A percentile compares a stretch with the other conserved stretches of the same genome.
These are phyloP conservation scores for Phaseolus lunatus DNA, from an alignment of 306 rosid species.

Conservation along the genomic window DNA sequence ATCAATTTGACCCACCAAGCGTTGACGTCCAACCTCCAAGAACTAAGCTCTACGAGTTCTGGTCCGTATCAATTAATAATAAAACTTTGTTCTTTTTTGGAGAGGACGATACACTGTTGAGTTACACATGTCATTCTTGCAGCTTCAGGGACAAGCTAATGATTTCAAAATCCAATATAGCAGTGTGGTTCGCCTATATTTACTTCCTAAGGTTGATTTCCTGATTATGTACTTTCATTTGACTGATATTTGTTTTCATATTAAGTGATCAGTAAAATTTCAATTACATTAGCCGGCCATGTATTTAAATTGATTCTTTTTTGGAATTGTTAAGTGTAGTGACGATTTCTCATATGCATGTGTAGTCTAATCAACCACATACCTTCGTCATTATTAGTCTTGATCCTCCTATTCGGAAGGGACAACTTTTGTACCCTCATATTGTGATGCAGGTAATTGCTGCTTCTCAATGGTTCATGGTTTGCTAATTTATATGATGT, in stretches of 20 bases:
- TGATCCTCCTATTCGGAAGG: constrained; percentile 99
- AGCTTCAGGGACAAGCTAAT: constrained; percentile 97
- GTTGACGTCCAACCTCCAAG: no score
- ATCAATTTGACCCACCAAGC: no score
- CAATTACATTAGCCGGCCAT: not conserved
- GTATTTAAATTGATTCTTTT: constrained; percentile 35
- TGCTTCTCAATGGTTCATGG: constrained; percentile 33
- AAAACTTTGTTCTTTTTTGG: constrained; percentile 44
- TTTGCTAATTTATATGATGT: constrained; percentile 27
- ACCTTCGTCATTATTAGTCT: constrained; percentile 91
- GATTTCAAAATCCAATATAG: constrained; percentile 98
- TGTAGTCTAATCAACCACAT: constrained; percentile 97
- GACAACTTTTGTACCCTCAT: constrained; percentile 96
- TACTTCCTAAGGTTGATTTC: constrained; percentile 89
- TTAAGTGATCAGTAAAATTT: not conserved
- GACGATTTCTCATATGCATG: constrained; percentile 44
- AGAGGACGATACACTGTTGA: constrained; percentile 99
- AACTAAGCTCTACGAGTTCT: constrained; percentile 22
- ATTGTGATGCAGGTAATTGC: constrained; percentile 92
- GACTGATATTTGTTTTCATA: constrained; percentile 12
- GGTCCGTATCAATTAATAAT: constrained; percentile 20
- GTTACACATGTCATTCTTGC: constrained; percentile 89
- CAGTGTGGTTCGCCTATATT: constrained; percentile 93
- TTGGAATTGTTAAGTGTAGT: constrained; percentile 26
- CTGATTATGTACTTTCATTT: constrained; percentile 34